Evolutionary conservation across 345 rosid genomes (phyloP), one percentile per base, ranked within the genome.

Genomic region (Theobroma cacao): DNA sequence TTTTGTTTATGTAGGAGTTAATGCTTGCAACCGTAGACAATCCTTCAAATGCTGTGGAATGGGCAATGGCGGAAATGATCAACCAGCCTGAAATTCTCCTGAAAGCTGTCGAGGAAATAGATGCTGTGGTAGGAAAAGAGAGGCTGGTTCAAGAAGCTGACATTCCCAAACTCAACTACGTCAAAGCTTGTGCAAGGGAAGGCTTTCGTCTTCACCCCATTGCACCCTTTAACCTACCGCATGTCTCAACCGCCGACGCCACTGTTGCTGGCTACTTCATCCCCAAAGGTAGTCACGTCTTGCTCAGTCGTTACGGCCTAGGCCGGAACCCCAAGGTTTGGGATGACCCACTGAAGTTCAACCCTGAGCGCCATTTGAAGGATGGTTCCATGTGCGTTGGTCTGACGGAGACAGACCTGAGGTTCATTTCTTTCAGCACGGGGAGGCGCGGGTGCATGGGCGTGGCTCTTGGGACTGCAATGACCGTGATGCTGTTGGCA

Each of bases 291-390:
- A 68, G 73, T 13, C 73, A 47, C 18, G 59, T 70, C 34, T 1
- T 70, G 2, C 24, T 70, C 5, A 70, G 74, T 10, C 74, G 74
- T 7, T 0, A 4, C 7, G 74, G 58, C 7, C 59, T 70, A 3
- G 74, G 72, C 18, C 31, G 72, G 72, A 40, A 70, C 74, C 74
- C 74, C 0, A 70, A 28, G 20, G 40, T 47, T 47, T 70, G 74
- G 74, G 74, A 70, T 11, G 59, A 70, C 8, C 74, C 74, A 30
- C 9, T 26, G 24, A 4, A 15, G 11, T 70, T 47, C 74, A 47
- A 70, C 8, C 74, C 59, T 2, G 59, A 70, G 40, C 58, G 74
- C 2, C 74, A 70, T 20, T 11, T 71, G 10, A 31, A 26, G 5
- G 22, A 7, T 26, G 56, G 75, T 11, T 28, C 7, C 6, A 8